Base-by-base conservation (phyloP, 1,284 basidiomycete genomes). In the Ustilago crameri region DNA sequence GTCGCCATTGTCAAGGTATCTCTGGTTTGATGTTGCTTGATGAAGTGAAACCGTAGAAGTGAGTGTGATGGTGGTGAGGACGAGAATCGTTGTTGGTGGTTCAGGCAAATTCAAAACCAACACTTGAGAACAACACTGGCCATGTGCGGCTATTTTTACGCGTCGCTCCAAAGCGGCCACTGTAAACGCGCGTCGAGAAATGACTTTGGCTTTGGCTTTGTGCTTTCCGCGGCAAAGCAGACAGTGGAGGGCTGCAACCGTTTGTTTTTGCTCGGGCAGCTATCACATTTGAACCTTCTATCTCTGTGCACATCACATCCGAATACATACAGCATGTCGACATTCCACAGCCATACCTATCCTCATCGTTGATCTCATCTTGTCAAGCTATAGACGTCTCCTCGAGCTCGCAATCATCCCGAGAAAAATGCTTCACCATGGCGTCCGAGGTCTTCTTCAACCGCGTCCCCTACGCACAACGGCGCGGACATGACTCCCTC, bases 381-480 rank as follows among this genome's bases (percentile, higher is more conserved):
- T 15, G n/a, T 14, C 8, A 17, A 37, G 9, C 35, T 37, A 9
- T 17, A 8, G 15, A 15, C 35, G 35, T 37, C 15, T 8, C 14
- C 17, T 15, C n/a, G 17, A 37, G 40, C n/a, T 23, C 18, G 40
- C 17, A 12, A 18, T 10, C 17, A 42, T 7, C 10, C 3, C 12
- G 41, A 7, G 3, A 18, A 42, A 51, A 27, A 51, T 53, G 56
- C n/a, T 15, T 27, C 52, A 64, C 15, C 26, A 71, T 71, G 68
- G 57, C 68, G 3, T 71, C 68, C 44, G 68, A 71, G 26, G 68
- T 65, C 58, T 71, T 61, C 54, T 71, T 37, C 51, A 65, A 64
- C 38, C 68, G 58, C 50, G 43, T 65, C 10, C 41, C 57, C 5
- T 67, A 67, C 44, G 56, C 64, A 9, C 64, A 61, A 45, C 64